Evolutionary conservation across 805 yeast genomes (phyloP).

Genomic region (Middelhovenomyces tepae): DNA sequence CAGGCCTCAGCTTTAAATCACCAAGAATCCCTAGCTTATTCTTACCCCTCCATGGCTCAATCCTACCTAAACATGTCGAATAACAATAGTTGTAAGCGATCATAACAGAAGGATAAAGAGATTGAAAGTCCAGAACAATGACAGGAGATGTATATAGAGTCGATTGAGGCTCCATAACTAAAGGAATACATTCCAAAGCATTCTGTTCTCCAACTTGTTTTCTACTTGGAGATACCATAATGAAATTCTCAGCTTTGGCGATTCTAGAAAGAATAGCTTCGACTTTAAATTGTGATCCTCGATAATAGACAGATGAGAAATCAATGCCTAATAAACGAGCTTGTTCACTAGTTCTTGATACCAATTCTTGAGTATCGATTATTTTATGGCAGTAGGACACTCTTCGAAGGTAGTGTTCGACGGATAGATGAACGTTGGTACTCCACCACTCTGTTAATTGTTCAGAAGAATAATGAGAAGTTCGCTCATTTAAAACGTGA

Average conservation of each 20-base stretch:
- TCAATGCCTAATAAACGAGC: slow-evolving; percentile 85
- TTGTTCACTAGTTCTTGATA: slow-evolving; percentile 68
- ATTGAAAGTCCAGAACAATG: slow-evolving; percentile 86
- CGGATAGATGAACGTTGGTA: not conserved
- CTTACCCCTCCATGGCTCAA: slow-evolving; percentile 23
- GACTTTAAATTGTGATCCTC: slow-evolving; percentile 93
- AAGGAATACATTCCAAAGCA: slow-evolving; percentile 78
- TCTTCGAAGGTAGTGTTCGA: slow-evolving; percentile 30
- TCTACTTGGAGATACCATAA: slow-evolving; percentile 72
- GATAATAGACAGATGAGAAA: slow-evolving; percentile 71
- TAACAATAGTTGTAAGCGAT: slow-evolving; percentile 79
- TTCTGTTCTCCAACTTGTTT: slow-evolving; percentile 74
- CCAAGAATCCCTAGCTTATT: slow-evolving; percentile 31
- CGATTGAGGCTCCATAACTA: slow-evolving; percentile 88
- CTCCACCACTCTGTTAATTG: slow-evolving; percentile 38
- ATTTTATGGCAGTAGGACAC: slow-evolving; percentile 39
- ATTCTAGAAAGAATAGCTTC: slow-evolving; percentile 74
- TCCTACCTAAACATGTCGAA: slow-evolving; percentile 34
- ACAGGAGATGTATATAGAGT: slow-evolving; percentile 81
- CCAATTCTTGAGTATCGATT: slow-evolving; percentile 52
- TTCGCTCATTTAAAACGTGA: slow-evolving; percentile 54
- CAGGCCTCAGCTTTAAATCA: slow-evolving; percentile 43
- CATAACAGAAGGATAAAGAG: slow-evolving; percentile 85
- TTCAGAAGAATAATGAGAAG: slow-evolving; percentile 52
- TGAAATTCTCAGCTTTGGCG: slow-evolving; percentile 64